Evolutionary conservation across 805 yeast genomes (phyloP).

Genomic region (Starmerella bacillaris): DNA sequence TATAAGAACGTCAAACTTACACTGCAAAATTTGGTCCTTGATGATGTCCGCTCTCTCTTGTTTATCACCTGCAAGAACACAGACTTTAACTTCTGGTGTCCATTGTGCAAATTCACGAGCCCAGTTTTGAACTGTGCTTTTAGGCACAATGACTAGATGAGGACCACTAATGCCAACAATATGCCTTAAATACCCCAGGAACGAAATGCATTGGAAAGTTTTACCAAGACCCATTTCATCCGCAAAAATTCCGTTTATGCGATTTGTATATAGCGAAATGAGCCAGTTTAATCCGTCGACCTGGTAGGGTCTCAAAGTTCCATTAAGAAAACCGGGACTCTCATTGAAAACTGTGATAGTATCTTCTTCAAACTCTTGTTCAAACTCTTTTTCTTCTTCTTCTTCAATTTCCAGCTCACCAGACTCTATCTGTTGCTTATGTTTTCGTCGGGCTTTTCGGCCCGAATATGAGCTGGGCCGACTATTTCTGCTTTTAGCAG

Average conservation of each 20-base stretch:
- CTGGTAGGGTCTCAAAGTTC: conserved; percentile 74
- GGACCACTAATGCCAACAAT: conserved; percentile 71
- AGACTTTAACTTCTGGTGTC: conserved; percentile 82
- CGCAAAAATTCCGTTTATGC: conserved; percentile 80
- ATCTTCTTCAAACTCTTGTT: conserved; percentile 11
- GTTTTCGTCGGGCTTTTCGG: conserved; percentile 9
- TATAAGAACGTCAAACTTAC: conserved; percentile 73
- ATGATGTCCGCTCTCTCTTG: conserved; percentile 51
- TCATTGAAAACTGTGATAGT: conserved; percentile 57
- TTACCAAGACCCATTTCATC: conserved; percentile 98
- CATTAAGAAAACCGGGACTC: conserved; percentile 59
- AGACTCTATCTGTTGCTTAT: conserved; percentile 10
- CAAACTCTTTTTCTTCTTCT: conserved; percentile 29
- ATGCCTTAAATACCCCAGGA: conserved; percentile 70
- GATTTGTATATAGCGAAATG: conserved; percentile 65
- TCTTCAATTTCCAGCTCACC: conserved; percentile 38
- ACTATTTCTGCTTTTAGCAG: too few species aligned
- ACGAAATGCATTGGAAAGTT: conserved; percentile 85
- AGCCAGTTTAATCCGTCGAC: conserved; percentile 92
- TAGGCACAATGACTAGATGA: conserved; percentile 78
- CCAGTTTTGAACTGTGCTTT: conserved; percentile 93
- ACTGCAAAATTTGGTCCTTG: conserved; percentile 38
- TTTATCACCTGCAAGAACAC: conserved; percentile 75
- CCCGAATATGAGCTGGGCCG: conserved; percentile 24
- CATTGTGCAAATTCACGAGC: conserved; percentile 80